Evolutionary conservation across 2,329 filamentous ascomycete genomes (phyloP), one percentile per base, ranked within the genome.

Genomic region (Leptoxyphium fumago): DNA sequence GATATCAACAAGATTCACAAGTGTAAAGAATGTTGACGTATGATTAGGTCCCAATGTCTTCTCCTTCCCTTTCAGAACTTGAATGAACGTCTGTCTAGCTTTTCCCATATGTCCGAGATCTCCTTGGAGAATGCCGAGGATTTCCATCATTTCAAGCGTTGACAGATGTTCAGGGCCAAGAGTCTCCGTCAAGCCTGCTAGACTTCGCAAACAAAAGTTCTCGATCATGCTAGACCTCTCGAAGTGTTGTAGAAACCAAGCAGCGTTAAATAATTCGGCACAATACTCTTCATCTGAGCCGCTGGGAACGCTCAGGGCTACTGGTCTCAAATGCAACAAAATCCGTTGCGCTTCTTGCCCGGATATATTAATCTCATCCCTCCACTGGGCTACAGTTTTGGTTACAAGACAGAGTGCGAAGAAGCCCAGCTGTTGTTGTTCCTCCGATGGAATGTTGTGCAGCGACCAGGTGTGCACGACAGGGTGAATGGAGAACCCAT

Each of bases 401-500:
- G 29, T 9, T 4, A 42, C 39, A 2, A 42, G 10, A 7, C 17
- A 9, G 5, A 45, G 7, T 5, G 43, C 43, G 3, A 13, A 10
- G 10, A 6, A 13, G 9, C 14, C 29, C 11, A 45, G 40, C 39
- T 43, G 9, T 13, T 45, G 3, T n/a, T 17, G 5, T 14, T 10
- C 30, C 38, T 5, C 32, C 10, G 10, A 6, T 21, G 14, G 10
- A 10, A 40, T 28, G n/a, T 46, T 42, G 30, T 46, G 17, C 9
- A 28, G 18, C 48, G 46, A 58, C 45, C 43, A 58, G 2, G 52
- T 47, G 49, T 64, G 59, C 29, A 65, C 56, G 45, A 58, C 63
- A 30, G 51, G 48, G 49, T 65, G 60, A 40, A 64, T 49, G 17
- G 58, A 51, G 42, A 63, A 63, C 39, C 39, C 40, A 55, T 57